A percentile compares a stretch with the other conserved stretches of the same genome.
These are phyloP conservation scores for Dendryphion nanum DNA, from an alignment of 2,329 filamentous ascomycete species.

Conservation along the genomic window DNA sequence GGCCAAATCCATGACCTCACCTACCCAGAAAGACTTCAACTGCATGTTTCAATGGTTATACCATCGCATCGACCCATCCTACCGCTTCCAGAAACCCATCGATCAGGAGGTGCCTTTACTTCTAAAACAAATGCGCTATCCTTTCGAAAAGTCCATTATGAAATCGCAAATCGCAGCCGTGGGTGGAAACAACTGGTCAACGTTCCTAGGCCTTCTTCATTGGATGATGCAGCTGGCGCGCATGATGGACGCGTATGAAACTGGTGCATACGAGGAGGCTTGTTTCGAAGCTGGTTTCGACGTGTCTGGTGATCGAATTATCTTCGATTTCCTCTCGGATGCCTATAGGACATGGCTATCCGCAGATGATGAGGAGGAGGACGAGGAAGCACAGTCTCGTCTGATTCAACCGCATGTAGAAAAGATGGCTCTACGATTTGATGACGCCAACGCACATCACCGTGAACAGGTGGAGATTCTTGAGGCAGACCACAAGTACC, in stretches of 20 bases:
- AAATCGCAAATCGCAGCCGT: slow-evolving; percentile 95
- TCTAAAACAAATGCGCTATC: slow-evolving; percentile 89
- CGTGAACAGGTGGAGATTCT: slow-evolving; percentile 79
- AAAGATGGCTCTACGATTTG: slow-evolving; percentile 84
- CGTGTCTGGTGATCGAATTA: slow-evolving; percentile 84
- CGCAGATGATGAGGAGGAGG: slow-evolving; percentile 76
- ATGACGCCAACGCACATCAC: slow-evolving; percentile 80
- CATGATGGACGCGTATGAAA: slow-evolving; percentile 82
- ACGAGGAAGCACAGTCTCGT: slow-evolving; percentile 68
- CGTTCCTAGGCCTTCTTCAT: slow-evolving; percentile 88
- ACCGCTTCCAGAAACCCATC: slow-evolving; percentile 90
- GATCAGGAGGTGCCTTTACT: slow-evolving; percentile 93
- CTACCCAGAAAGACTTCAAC: slow-evolving; percentile 97
- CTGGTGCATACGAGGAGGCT: slow-evolving; percentile 82
- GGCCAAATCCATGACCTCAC: slow-evolving; percentile 86
- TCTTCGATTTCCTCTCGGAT: slow-evolving; percentile 85
- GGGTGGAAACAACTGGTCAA: slow-evolving; percentile 95
- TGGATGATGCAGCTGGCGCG: slow-evolving; percentile 99
- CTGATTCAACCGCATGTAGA: slow-evolving; percentile 81
- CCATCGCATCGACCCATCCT: slow-evolving; percentile 89
- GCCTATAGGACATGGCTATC: slow-evolving; percentile 93
- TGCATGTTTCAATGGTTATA: slow-evolving; percentile 98
- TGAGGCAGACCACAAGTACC: slow-evolving; percentile 77
- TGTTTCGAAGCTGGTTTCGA: slow-evolving; percentile 87
- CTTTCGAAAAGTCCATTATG: slow-evolving; percentile 91